A percentile compares a stretch with the other conserved stretches of the same genome.
phyloP scores from a whole-genome alignment of 768 basidiomycete genomes.

The Candolleomyces eurysporus region DNA sequence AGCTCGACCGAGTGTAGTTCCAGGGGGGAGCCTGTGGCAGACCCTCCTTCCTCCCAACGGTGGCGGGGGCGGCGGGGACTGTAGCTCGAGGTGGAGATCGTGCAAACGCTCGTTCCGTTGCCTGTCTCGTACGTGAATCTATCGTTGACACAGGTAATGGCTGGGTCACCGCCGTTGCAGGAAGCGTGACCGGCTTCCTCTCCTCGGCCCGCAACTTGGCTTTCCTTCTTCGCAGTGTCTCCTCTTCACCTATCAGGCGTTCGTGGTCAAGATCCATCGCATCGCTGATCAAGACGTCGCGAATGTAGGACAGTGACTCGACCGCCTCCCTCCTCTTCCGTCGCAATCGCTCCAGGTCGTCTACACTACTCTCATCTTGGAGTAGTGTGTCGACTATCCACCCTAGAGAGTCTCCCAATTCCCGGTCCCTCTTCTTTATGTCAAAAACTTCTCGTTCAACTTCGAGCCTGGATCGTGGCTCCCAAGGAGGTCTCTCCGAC shows the following conservation, averaged over 20 bases:
- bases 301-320: slow-evolving; percentile 73
- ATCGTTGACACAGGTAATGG: slow-evolving; percentile 39
- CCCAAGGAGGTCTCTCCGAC: slow-evolving; percentile 66
- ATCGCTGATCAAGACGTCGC: slow-evolving; percentile 65
- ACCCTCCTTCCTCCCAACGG: background rate
- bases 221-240: slow-evolving; percentile 35
- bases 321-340: slow-evolving; percentile 61
- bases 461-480: slow-evolving; percentile 66
- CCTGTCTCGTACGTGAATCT: slow-evolving; percentile 28
- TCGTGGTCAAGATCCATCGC: slow-evolving; percentile 60
- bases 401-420: slow-evolving; percentile 64
- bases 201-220: slow-evolving; percentile 22
- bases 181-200: slow-evolving; percentile 14
- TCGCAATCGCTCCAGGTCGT: slow-evolving; percentile 37
- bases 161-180: slow-evolving; percentile 23
- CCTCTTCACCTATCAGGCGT: slow-evolving; percentile 58
- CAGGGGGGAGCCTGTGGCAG: slow-evolving; percentile 42
- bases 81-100: slow-evolving; percentile 12
- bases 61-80: slow-evolving; percentile 8
- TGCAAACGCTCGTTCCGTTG: slow-evolving; percentile 15
- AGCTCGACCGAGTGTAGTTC: slow-evolving; percentile 55
- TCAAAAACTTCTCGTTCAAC: slow-evolving; percentile 62
- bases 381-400: slow-evolving; percentile 76
- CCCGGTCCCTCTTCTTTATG: slow-evolving; percentile 55
- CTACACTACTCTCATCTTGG: slow-evolving; percentile 47